Evolutionary conservation across 176 grass and related monocot genomes (phyloP).

Genomic region (Rhynchospora pubera): DNA sequence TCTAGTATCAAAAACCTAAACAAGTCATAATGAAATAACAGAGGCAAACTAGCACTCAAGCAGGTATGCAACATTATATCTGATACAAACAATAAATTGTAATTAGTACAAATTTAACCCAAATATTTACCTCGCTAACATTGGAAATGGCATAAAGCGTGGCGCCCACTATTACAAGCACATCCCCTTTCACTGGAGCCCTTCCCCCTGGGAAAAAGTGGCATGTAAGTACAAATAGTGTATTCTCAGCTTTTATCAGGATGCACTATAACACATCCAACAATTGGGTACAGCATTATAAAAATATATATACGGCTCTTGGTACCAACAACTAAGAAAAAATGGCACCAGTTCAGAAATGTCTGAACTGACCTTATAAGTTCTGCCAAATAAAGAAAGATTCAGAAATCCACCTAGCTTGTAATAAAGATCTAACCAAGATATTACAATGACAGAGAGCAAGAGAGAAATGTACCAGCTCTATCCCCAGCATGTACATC

Average conservation of each 20-base stretch:
- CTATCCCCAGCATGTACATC: constrained; percentile 55
- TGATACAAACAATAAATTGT: neutral
- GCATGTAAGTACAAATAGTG: no score
- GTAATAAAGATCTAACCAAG: neutral
- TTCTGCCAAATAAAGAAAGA: neutral
- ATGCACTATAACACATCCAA: no score
- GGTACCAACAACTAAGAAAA: constrained; percentile 3
- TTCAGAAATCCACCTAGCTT: neutral
- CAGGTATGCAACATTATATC: neutral
- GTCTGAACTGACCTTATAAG: no score
- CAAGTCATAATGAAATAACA: neutral
- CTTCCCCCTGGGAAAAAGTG: constrained; percentile 27
- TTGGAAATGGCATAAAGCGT: constrained; percentile 66
- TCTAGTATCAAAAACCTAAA: neutral
- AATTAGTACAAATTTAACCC: neutral
- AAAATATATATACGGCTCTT: neutral
- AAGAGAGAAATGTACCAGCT: constrained; percentile 28
- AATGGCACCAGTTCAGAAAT: neutral
- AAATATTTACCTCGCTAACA: constrained; percentile 56
- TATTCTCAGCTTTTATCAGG: no score
- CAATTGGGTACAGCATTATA: neutral
- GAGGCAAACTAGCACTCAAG: neutral
- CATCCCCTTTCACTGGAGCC: constrained; percentile 56
- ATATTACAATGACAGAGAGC: neutral
- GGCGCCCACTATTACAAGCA: constrained; percentile 43